phyloP scores from a whole-genome alignment of 106 monocot genomes.

The Agapanthus africanus region DNA sequence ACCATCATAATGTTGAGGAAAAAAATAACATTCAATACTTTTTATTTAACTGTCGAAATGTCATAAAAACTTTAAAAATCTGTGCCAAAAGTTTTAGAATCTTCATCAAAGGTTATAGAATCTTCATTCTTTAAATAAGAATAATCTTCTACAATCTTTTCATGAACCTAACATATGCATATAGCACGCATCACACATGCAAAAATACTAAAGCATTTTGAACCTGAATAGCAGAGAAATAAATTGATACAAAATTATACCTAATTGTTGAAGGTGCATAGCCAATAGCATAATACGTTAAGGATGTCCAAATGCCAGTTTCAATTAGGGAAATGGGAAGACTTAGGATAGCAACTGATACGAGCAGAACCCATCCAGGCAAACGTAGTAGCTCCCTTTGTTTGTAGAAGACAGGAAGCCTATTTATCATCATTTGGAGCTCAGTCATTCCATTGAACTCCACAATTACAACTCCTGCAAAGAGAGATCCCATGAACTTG shows the following conservation, averaged over 20 bases:
- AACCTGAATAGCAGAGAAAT: not conserved
- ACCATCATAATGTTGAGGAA: too few relatives aligned
- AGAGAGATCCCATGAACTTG: constrained; percentile 50
- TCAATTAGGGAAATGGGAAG: constrained; percentile 55
- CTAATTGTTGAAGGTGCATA: constrained; percentile 54
- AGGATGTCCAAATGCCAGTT: constrained; percentile 46
- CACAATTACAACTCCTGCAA: constrained; percentile 52
- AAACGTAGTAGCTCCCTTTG: constrained; percentile 53
- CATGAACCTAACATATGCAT: too few relatives aligned
- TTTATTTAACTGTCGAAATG: too few relatives aligned
- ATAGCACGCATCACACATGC: too few relatives aligned
- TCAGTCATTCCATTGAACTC: constrained; percentile 87
- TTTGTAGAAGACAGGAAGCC: constrained; percentile 71
- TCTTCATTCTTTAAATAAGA: too few relatives aligned
- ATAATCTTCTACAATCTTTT: too few relatives aligned
- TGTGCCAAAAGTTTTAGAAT: too few relatives aligned
- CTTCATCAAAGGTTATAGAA: too few relatives aligned
- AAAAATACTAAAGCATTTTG: too few relatives aligned
- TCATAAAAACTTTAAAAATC: too few relatives aligned
- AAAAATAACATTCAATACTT: too few relatives aligned
- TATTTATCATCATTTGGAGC: constrained; percentile 44
- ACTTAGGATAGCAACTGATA: constrained; percentile 41
- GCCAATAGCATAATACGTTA: constrained; percentile 71
- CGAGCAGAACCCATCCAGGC: constrained; percentile 70
- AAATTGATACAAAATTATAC: constrained; percentile 16